phyloP scores from a whole-genome alignment of 2,329 filamentous ascomycete genomes.

The Macrophomina tecta region DNA sequence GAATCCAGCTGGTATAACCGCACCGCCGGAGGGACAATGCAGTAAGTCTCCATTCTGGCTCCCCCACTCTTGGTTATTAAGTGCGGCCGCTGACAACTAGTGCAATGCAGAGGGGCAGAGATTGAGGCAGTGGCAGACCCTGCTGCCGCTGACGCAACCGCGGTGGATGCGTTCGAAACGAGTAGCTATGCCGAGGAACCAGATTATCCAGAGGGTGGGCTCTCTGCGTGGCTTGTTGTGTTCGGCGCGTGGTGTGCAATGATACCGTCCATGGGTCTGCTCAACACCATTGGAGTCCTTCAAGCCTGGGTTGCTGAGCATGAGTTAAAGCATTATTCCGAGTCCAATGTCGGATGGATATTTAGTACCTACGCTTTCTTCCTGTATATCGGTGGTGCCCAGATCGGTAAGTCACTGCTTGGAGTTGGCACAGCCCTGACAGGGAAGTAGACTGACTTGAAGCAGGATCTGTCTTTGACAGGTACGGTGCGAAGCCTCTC shows the following conservation, averaged over 20 bases:
- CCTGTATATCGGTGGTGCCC: constrained; percentile 43
- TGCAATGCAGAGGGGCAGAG: not conserved
- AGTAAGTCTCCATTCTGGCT: not conserved
- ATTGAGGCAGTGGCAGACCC: not conserved
- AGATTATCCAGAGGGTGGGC: constrained; percentile 49
- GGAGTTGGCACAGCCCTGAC: too few relatives aligned
- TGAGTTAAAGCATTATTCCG: constrained; percentile 42
- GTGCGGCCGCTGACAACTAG: not conserved
- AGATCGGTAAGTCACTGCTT: constrained; percentile 34
- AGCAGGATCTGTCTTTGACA: constrained; percentile 47
- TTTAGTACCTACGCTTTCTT: constrained; percentile 49
- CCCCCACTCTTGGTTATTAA: not conserved
- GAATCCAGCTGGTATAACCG: not conserved
- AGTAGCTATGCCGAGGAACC: not conserved
- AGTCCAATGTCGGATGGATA: constrained; percentile 50
- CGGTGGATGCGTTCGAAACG: not conserved
- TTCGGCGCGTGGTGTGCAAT: constrained; percentile 51
- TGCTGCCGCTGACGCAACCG: not conserved
- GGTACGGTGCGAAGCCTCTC: constrained; percentile 39
- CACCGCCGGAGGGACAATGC: not conserved
- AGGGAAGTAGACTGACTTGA: not conserved
- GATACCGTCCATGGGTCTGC: constrained; percentile 47
- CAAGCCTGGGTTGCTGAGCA: constrained; percentile 47
- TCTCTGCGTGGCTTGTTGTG: constrained; percentile 51
- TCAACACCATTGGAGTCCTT: constrained; percentile 48